Conservation (phyloP, 352 stramenopile genomes). For the Phytophthora quininea region DNA sequence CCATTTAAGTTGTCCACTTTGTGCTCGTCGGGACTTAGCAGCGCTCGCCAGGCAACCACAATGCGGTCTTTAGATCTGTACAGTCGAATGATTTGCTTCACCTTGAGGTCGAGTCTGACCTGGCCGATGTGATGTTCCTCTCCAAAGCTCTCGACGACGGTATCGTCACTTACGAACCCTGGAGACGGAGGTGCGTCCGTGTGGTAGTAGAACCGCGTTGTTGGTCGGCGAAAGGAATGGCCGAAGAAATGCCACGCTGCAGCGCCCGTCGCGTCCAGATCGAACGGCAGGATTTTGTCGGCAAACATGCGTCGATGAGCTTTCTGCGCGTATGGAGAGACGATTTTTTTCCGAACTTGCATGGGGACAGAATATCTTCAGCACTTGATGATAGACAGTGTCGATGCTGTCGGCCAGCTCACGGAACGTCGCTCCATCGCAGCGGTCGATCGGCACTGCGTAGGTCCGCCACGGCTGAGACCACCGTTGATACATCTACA, state of each 20-base stretch:
- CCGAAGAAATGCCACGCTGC: slow-evolving; percentile 51
- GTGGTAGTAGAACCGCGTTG: slow-evolving; percentile 42
- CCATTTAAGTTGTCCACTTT: slow-evolving; percentile 40
- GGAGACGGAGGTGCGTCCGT: slow-evolving; percentile 16
- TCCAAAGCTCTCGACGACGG: slow-evolving; percentile 63
- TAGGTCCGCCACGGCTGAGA: slow-evolving; percentile 27
- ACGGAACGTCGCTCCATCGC: slow-evolving; percentile 30
- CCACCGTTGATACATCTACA: not conserved
- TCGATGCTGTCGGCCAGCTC: slow-evolving; percentile 35
- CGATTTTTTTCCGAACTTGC: not conserved
- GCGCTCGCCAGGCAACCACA: slow-evolving; percentile 52
- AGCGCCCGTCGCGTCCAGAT: slow-evolving; percentile 28
- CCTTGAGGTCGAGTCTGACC: slow-evolving; percentile 43
- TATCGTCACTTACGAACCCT: slow-evolving; percentile 42
- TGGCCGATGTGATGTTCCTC: slow-evolving; percentile 51
- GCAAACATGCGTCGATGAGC: slow-evolving; percentile 32
- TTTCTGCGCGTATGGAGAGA: not conserved
- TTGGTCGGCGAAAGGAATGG: slow-evolving; percentile 30
- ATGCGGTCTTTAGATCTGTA: slow-evolving; percentile 44
- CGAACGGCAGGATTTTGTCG: slow-evolving; percentile 50
- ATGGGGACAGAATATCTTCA: slow-evolving; percentile 30
- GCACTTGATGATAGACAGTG: slow-evolving; percentile 37
- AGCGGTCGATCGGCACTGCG: slow-evolving; percentile 16
- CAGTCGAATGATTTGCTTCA: slow-evolving; percentile 53
- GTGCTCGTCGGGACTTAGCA: slow-evolving; percentile 55